phyloP scores from a whole-genome alignment of 2,329 filamentous ascomycete genomes.

The Phyllosticta ampelicida region DNA sequence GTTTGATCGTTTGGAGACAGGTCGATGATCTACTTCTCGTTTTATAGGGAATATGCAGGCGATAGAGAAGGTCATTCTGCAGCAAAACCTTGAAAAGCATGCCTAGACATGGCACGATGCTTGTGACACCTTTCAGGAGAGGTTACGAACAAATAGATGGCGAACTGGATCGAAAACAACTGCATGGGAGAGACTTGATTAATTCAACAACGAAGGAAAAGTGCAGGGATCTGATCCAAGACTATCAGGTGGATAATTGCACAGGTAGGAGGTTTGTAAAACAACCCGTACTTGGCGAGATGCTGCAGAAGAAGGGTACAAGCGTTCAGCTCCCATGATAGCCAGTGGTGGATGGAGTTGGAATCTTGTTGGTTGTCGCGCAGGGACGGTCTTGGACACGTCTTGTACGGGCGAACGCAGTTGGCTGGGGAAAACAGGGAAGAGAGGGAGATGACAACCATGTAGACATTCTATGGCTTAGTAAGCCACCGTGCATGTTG shows the following conservation, averaged over 20 bases:
- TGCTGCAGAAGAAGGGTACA: not conserved
- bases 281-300: not conserved
- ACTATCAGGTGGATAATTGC: not conserved
- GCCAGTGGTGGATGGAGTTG: not conserved
- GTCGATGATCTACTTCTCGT: no score
- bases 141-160: not conserved
- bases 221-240: not conserved
- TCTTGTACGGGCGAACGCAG: not conserved
- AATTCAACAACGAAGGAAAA: not conserved
- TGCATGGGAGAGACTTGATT: not conserved
- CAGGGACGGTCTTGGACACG: not conserved
- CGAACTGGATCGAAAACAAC: not conserved
- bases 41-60: no score
- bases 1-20: no score
- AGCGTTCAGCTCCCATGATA: not conserved
- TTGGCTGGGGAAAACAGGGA: not conserved
- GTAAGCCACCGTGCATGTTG: not conserved
- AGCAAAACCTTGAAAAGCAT: not conserved
- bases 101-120: not conserved
- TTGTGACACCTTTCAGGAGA: not conserved
- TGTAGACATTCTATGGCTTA: not conserved
- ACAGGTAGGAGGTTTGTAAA: not conserved
- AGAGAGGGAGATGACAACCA: not conserved
- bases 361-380: not conserved
- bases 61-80: not conserved